Conservation (phyloP, 257 asterid genomes). For the Solanum chaucha region DNA sequence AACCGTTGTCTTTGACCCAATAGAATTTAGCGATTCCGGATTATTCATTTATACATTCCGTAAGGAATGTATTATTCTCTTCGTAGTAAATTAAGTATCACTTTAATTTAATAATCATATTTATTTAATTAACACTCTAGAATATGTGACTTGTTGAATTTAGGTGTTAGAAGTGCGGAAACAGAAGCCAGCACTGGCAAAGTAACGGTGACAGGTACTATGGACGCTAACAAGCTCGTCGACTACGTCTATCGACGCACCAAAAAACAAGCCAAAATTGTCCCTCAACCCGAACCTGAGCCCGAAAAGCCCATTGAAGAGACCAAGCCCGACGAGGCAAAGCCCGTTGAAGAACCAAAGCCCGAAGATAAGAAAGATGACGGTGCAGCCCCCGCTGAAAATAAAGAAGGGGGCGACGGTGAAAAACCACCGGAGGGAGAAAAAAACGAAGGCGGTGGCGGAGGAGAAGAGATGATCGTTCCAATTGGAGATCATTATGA, state of each 20-base stretch:
- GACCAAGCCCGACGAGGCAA: constrained; percentile 21
- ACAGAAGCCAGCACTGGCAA: constrained; percentile 61
- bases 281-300: constrained; percentile 67
- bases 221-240: constrained; percentile 68
- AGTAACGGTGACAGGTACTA: constrained; percentile 80
- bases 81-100: not conserved
- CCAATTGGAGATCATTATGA: not conserved
- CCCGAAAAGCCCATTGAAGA: constrained; percentile 34
- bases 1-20: not conserved
- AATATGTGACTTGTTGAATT: not conserved
- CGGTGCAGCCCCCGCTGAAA: constrained; percentile 9
- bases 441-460: constrained; percentile 13
- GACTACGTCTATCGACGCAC: constrained; percentile 86
- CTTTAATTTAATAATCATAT: no score
- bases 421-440: constrained; percentile 23
- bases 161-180: constrained; percentile 79
- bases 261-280: constrained; percentile 79
- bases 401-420: constrained; percentile 5
- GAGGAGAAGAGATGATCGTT: constrained; percentile 16
- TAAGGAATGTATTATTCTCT: not conserved
- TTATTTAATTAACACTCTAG: not conserved
- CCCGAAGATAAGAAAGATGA: constrained; percentile 31
- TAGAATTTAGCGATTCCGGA: not conserved
- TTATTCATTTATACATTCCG: not conserved
- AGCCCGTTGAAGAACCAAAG: constrained; percentile 27